A percentile compares a stretch with the other conserved stretches of the same genome.
These are phyloP conservation scores for Phanerodontia chrysosporium DNA, from an alignment of 768 basidiomycete species.

Conservation along the genomic window DNA sequence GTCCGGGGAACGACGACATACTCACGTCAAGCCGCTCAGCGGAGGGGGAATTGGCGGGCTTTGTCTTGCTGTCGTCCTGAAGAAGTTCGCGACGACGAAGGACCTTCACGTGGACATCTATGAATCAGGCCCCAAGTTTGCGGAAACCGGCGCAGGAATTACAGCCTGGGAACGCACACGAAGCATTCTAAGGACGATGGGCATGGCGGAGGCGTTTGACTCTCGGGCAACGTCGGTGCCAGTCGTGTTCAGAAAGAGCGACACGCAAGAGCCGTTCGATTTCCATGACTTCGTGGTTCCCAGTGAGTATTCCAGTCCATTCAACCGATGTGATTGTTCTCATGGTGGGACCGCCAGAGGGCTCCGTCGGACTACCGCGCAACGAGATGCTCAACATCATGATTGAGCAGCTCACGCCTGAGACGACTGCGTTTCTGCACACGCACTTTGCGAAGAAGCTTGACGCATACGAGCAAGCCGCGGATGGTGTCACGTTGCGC, in stretches of 20 bases:
- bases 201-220: not conserved
- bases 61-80: not conserved
- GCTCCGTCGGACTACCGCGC: not conserved
- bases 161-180: not conserved
- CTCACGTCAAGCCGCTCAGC: not conserved
- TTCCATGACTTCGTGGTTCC: not conserved
- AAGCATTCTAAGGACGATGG: not conserved
- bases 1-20: too few relatives aligned
- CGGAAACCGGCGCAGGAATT: slow-evolving; percentile 6
- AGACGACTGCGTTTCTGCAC: not conserved
- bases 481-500: slow-evolving; percentile 10
- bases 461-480: slow-evolving; percentile 9
- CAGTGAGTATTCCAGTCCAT: not conserved
- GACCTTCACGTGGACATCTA: not conserved
- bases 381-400: not conserved
- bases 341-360: not conserved
- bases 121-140: not conserved
- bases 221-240: not conserved
- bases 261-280: not conserved
- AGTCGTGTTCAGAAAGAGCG: not conserved
- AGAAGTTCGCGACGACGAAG: not conserved
- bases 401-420: not conserved
- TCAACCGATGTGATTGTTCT: not conserved
- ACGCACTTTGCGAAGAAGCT: slow-evolving; percentile 18
- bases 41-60: slow-evolving; percentile 8